Evolutionary conservation across 352 stramenopile species (phyloP).

Genomic region (Phytophthora multivora): DNA sequence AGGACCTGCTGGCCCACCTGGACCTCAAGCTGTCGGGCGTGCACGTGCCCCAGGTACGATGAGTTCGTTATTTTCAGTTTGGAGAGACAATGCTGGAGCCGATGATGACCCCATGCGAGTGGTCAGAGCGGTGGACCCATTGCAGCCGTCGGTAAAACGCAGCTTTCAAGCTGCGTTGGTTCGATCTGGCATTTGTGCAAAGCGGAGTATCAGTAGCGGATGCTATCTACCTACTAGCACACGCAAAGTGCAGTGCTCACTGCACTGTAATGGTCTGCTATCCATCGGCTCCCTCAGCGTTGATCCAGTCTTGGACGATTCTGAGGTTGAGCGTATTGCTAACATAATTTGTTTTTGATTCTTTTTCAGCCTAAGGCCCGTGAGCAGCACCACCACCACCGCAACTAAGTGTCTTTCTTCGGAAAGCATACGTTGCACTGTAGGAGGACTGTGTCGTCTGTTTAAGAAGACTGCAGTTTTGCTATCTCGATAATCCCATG

Average conservation of each 20-base stretch:
- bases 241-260: constrained; percentile 1
- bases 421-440: constrained; percentile 21
- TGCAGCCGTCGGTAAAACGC: constrained; percentile 21
- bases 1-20: constrained; percentile 97
- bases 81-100: constrained; percentile 81
- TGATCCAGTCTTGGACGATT: constrained; percentile 19
- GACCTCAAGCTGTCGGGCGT: constrained; percentile 93
- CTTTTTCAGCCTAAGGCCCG: constrained; percentile 65
- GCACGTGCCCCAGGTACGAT: constrained; percentile 87
- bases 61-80: constrained; percentile 7
- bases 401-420: constrained; percentile 62
- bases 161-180: background rate
- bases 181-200: constrained; percentile 16
- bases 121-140: constrained; percentile 72
- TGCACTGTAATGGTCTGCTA: constrained; percentile 9
- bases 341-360: constrained; percentile 13
- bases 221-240: constrained; percentile 2
- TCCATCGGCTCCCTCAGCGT: constrained; percentile 62
- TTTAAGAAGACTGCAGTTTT: constrained; percentile 18
- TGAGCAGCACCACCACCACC: constrained; percentile 79
- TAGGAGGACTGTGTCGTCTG: constrained; percentile 23
- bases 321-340: constrained; percentile 47
- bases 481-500: constrained; percentile 47
- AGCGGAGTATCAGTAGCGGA: constrained; percentile 5
- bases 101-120: constrained; percentile 47